A percentile compares a stretch with the other conserved stretches of the same genome.
Evolutionary conservation across 2,329 filamentous ascomycete genomes (phyloP).

Genomic region (Trichoderma sp.): DNA sequence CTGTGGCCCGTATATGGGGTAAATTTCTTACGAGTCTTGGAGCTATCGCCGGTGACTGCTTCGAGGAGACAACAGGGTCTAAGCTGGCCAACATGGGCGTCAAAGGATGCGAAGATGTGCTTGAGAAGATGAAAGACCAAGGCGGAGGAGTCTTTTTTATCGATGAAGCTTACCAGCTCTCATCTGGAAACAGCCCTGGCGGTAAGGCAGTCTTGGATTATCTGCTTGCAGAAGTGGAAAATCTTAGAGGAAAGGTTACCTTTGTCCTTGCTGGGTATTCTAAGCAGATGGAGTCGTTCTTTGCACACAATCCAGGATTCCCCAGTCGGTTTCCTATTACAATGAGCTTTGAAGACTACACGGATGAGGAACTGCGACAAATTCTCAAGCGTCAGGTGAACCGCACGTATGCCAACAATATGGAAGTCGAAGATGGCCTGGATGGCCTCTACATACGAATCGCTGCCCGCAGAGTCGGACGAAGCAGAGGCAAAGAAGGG

Average conservation of each 20-base stretch:
- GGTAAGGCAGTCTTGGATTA: slow-evolving; percentile 68
- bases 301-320: slow-evolving; percentile 71
- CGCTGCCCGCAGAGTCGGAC: slow-evolving; percentile 60
- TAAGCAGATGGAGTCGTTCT: slow-evolving; percentile 76
- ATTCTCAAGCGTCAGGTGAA: slow-evolving; percentile 61
- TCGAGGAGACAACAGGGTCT: slow-evolving; percentile 70
- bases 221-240: slow-evolving; percentile 72
- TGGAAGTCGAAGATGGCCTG: slow-evolving; percentile 61
- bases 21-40: slow-evolving; percentile 64
- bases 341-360: slow-evolving; percentile 70
- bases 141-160: slow-evolving; percentile 74
- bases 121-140: slow-evolving; percentile 50
- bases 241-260: slow-evolving; percentile 66
- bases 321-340: slow-evolving; percentile 67
- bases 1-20: slow-evolving; percentile 70
- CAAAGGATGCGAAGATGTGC: slow-evolving; percentile 54
- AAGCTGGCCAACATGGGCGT: slow-evolving; percentile 65
- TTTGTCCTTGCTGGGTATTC: slow-evolving; percentile 75
- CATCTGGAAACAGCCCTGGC: slow-evolving; percentile 56
- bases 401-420: slow-evolving; percentile 53
- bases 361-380: slow-evolving; percentile 61
- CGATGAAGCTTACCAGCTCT: slow-evolving; percentile 77
- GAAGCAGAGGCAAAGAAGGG: slow-evolving; percentile 62
- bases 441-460: slow-evolving; percentile 66
- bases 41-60: slow-evolving; percentile 59